Conservation (phyloP, 805 yeast species). For the Monosporozyma unispora region DNA sequence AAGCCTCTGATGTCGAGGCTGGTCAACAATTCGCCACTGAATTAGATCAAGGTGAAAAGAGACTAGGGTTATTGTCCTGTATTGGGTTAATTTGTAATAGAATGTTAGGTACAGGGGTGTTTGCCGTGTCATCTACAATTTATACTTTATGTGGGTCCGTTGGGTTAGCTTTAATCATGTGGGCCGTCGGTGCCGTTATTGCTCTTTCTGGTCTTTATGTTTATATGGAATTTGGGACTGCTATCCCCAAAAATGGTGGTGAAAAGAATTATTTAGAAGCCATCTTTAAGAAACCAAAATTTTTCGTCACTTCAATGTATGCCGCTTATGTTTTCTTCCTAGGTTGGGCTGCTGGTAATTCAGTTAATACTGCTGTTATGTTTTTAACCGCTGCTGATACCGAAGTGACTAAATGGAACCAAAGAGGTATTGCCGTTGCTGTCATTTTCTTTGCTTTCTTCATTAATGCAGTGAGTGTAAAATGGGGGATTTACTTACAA, state of each 20-base stretch:
- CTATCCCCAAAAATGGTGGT: constrained; percentile 76
- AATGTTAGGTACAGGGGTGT: constrained; percentile 70
- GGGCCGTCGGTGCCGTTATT: constrained; percentile 68
- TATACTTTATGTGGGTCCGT: constrained; percentile 49
- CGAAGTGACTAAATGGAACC: constrained; percentile 64
- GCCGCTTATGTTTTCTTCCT: constrained; percentile 66
- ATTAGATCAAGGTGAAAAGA: constrained; percentile 34
- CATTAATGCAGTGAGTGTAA: constrained; percentile 51
- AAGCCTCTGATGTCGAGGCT: constrained; percentile 15
- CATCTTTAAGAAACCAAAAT: constrained; percentile 58
- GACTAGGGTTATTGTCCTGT: constrained; percentile 48
- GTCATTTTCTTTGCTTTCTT: constrained; percentile 63
- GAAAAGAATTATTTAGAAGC: constrained; percentile 75
- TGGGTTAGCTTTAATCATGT: constrained; percentile 60
- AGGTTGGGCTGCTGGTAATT: constrained; percentile 83
- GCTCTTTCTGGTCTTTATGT: constrained; percentile 57
- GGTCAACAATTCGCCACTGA: constrained; percentile 30
- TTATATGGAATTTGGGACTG: constrained; percentile 74
- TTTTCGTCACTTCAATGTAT: constrained; percentile 54
- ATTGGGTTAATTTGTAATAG: constrained; percentile 59
- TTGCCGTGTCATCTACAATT: constrained; percentile 58
- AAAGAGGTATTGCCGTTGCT: constrained; percentile 67
- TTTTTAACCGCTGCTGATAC: constrained; percentile 64
- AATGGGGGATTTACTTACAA: constrained; percentile 58
- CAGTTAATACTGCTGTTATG: constrained; percentile 72